Evolutionary conservation across 306 rosid species (phyloP), one percentile per base, ranked within the genome.

Genomic region (Vicia villosa): DNA sequence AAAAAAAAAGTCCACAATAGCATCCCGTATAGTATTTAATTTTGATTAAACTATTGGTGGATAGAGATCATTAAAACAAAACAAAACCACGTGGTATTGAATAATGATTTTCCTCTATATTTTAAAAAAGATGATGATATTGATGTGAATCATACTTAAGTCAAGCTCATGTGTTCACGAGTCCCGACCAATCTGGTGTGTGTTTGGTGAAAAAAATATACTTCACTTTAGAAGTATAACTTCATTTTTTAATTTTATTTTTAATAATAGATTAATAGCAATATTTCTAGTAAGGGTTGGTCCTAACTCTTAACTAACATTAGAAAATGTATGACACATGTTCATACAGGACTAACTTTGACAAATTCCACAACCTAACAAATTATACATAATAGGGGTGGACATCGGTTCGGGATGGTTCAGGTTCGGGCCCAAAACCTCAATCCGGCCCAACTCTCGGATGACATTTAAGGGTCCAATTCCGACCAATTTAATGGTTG

Each of bases 171-270:
- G 51, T 3, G 3, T 46, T 46, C 52, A 6, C 4, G 4, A 1
- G 10, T 1, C 12, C n/a, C 16, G 15, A 52, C 9, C 9, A 52
- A 52, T 12, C 4, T 14, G 7, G 3, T 11, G 34, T 5, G 12
- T 11, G 16, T 52, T 52, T 52, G 34, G 34, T 52, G 59, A 52
- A 52, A 52, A 52, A 52, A 52, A n/a, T 21, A 52, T 10, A 52
- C n/a, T 6, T 52, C n/a, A 12, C 22, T 54, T 12, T 22, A 11
- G 60, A 54, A 14, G 16, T 49, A 49, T 17, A 49, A 16, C 0
- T 5, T n/a, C 9, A 1, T n/a, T 45, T 24, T 24, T 24, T 24
- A 24, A 24, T 24, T 6, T n/a, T 50, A 34, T 6, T 34, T 34
- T 34, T 6, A 34, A 34, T 34, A 34, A 34, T 34, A 34, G 10